Conservation (phyloP, 768 basidiomycete genomes). For the Tulasnella calospora region DNA sequence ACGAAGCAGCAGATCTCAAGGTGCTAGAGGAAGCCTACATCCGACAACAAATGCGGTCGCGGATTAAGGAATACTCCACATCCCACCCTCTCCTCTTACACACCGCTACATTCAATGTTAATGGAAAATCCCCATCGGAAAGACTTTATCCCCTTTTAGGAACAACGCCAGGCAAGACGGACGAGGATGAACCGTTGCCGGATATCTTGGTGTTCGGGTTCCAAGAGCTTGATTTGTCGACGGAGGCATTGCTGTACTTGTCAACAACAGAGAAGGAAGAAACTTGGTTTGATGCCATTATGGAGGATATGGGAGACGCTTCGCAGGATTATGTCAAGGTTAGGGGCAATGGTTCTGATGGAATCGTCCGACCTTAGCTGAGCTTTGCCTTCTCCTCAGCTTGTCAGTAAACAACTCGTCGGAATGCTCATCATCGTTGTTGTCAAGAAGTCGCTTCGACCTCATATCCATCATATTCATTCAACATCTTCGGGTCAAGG, state of each 20-base stretch:
- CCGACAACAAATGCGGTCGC: constrained; percentile 34
- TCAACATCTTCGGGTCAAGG: constrained; percentile 33
- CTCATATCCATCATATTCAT: constrained; percentile 48
- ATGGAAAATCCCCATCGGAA: constrained; percentile 67
- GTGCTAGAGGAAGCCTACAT: constrained; percentile 65
- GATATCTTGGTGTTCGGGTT: constrained; percentile 73
- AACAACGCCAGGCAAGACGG: constrained; percentile 25
- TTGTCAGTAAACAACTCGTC: constrained; percentile 72
- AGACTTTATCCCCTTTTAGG: constrained; percentile 66
- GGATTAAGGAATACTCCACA: constrained; percentile 28
- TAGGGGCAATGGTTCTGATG: neutral
- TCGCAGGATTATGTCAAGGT: constrained; percentile 64
- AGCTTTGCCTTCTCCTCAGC: constrained; percentile 39
- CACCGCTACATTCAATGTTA: constrained; percentile 80
- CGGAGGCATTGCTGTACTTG: constrained; percentile 67
- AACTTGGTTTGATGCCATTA: constrained; percentile 61
- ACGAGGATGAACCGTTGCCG: constrained; percentile 35
- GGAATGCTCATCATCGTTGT: constrained; percentile 74
- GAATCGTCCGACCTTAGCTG: neutral
- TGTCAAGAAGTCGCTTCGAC: constrained; percentile 49
- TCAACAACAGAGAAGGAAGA: constrained; percentile 57
- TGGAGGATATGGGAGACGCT: constrained; percentile 68
- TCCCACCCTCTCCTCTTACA: constrained; percentile 41
- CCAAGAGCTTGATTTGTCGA: constrained; percentile 74
- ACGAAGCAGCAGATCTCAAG: constrained; percentile 56